Evolutionary conservation across 495 filamentous ascomycete species (phyloP).

Genomic region (Hapsidospora chrysogenum): DNA sequence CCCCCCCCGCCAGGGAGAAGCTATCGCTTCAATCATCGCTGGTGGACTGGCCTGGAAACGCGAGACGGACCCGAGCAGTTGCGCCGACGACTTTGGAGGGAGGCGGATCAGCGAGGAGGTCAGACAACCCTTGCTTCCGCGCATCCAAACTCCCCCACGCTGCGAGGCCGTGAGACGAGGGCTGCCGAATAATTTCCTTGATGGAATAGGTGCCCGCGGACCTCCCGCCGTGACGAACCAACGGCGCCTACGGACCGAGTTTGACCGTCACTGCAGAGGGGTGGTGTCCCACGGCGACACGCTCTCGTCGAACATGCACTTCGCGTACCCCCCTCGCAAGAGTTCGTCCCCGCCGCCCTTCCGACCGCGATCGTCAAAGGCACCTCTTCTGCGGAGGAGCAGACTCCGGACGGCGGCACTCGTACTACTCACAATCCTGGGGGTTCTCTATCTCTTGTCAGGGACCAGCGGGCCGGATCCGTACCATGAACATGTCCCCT

Average conservation of each 20-base stretch:
- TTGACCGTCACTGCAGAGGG: no score
- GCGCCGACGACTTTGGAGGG: no score
- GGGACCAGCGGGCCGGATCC: slow-evolving; percentile 24
- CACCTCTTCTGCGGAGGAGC: slow-evolving; percentile 44
- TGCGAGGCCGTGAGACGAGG: no score
- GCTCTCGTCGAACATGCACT: slow-evolving; percentile 91
- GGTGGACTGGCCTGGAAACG: no score
- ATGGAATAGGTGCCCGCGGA: not conserved
- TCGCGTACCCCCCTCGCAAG: slow-evolving; percentile 75
- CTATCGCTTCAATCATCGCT: not conserved
- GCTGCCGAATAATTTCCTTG: not conserved
- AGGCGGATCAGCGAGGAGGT: no score
- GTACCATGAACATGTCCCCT: slow-evolving; percentile 12
- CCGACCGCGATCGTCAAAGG: slow-evolving; percentile 37
- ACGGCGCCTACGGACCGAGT: no score
- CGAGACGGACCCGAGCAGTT: no score
- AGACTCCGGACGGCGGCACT: slow-evolving; percentile 48
- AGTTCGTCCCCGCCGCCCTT: slow-evolving; percentile 51
- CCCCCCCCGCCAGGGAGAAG: not conserved
- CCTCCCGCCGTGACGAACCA: no score
- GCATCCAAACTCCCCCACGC: no score
- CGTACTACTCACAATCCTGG: slow-evolving; percentile 34
- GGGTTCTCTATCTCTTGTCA: slow-evolving; percentile 46
- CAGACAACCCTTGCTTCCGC: no score
- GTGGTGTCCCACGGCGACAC: no score